Conservation (phyloP, 73 alveolate species). For the Paramecium primaurelia region DNA sequence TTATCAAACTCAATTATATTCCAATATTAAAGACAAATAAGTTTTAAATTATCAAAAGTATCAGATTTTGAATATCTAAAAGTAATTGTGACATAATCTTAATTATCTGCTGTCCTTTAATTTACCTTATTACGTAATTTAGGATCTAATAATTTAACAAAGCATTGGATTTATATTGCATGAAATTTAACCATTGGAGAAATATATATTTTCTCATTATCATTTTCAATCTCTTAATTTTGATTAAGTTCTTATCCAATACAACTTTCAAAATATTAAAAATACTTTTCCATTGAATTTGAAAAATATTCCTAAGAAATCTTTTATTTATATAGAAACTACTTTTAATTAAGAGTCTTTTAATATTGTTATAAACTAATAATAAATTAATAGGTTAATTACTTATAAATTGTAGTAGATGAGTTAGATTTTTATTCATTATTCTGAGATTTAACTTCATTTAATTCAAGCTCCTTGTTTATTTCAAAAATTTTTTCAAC, state of each 20-base stretch:
- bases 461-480: background rate
- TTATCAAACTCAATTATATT: background rate
- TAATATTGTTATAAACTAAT: background rate
- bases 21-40: background rate
- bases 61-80: background rate
- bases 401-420: background rate
- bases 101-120: background rate
- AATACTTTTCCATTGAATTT: background rate
- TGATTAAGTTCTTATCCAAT: background rate
- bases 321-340: background rate
- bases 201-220: background rate
- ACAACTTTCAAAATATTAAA: background rate
- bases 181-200: background rate
- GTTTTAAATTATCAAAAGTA: background rate
- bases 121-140: background rate
- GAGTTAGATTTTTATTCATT: background rate
- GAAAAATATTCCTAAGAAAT: background rate
- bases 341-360: background rate
- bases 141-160: background rate
- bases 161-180: background rate
- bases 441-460: background rate
- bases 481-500: background rate
- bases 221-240: background rate
- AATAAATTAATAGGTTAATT: background rate
- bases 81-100: background rate